Evolutionary conservation across 306 rosid genomes (phyloP).

Genomic region (Inga laurina): DNA sequence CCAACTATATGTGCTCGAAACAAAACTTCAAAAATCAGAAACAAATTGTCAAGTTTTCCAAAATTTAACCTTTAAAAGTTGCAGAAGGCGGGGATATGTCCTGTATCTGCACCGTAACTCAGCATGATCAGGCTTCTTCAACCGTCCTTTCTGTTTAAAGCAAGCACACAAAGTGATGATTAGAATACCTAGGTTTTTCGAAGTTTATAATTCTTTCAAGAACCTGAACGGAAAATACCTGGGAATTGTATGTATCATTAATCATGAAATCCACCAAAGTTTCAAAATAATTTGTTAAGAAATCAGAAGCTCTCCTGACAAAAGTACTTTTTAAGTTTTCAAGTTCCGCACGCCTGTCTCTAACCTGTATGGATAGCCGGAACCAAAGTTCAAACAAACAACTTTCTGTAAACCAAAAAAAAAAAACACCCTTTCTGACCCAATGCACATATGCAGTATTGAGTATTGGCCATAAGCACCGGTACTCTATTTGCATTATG

Average conservation of each 20-base stretch:
- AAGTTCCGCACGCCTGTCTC: slow-evolving; percentile 88
- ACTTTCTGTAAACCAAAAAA: not conserved
- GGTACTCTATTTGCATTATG: not conserved
- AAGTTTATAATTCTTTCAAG: slow-evolving; percentile 18
- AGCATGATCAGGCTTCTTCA: slow-evolving; percentile 98
- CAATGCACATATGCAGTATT: slow-evolving; percentile 2
- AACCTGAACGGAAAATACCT: slow-evolving; percentile 53
- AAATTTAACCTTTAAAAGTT: slow-evolving; percentile 75
- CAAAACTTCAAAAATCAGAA: slow-evolving; percentile 7
- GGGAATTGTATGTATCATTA: slow-evolving; percentile 89
- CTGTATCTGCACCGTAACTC: slow-evolving; percentile 89
- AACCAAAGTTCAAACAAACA: slow-evolving; percentile 23
- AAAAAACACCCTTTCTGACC: not conserved
- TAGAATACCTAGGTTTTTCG: slow-evolving; percentile 9
- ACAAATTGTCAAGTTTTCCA: slow-evolving; percentile 20
- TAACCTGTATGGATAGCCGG: slow-evolving; percentile 64
- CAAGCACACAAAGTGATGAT: slow-evolving; percentile 37
- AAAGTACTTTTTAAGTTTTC: slow-evolving; percentile 78
- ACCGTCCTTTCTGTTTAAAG: slow-evolving; percentile 80
- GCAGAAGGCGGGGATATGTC: slow-evolving; percentile 91
- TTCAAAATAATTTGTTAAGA: slow-evolving; percentile 75
- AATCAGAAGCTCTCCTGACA: slow-evolving; percentile 83
- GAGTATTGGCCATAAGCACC: not conserved
- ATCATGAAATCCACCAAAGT: slow-evolving; percentile 88
- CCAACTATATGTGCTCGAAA: slow-evolving; percentile 16